Evolutionary conservation across 306 rosid species (phyloP).

Genomic region (Corylus americana): DNA sequence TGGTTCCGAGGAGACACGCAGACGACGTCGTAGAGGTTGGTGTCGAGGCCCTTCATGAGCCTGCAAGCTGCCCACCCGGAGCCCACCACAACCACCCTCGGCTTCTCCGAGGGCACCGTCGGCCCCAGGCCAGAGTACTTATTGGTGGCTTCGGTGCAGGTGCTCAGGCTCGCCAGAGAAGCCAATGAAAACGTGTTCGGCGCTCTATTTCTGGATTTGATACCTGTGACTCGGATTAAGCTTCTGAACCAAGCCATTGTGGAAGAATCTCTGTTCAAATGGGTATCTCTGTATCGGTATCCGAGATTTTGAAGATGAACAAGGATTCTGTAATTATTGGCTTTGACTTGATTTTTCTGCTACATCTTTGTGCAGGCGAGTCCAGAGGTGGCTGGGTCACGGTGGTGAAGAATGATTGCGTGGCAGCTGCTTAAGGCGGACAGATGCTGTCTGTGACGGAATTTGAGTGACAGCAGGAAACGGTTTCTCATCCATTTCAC

Average conservation of each 20-base stretch:
- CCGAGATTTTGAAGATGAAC: constrained; percentile 20
- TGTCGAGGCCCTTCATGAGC: constrained; percentile 75
- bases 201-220: constrained; percentile 24
- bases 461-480: not conserved
- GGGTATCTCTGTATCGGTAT: constrained; percentile 23
- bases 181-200: constrained; percentile 33
- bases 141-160: constrained; percentile 34
- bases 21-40: constrained; percentile 69
- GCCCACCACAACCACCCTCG: constrained; percentile 86
- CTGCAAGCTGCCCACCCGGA: constrained; percentile 97
- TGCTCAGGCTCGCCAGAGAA: constrained; percentile 42
- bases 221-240: constrained; percentile 44
- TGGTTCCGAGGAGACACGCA: constrained; percentile 98
- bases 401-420: not conserved
- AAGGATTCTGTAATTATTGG: not conserved
- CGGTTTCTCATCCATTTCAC: no score
- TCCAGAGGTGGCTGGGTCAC: not conserved
- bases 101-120: constrained; percentile 70
- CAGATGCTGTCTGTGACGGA: not conserved
- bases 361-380: not conserved
- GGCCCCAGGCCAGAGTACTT: constrained; percentile 48
- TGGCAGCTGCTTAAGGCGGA: not conserved
- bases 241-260: constrained; percentile 65
- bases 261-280: no score
- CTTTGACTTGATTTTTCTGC: not conserved